Evolutionary conservation across 225 moss, liverwort and hornwort genomes (phyloP), one percentile per base, ranked within the genome.

Genomic region (Antitrichia curtipendula): DNA sequence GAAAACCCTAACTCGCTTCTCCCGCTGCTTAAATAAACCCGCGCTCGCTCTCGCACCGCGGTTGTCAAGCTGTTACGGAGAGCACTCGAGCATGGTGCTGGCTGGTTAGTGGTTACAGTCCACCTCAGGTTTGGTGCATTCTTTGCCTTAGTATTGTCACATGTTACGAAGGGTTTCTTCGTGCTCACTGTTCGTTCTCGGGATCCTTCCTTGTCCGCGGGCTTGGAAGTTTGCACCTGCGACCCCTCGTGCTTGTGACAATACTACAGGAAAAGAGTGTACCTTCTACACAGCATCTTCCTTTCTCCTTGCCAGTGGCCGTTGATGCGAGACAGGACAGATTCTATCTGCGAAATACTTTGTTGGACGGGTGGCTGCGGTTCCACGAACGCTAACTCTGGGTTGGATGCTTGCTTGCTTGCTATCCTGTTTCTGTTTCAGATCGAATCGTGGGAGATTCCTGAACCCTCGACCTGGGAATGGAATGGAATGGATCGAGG

Each of bases 31-130:
- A 70, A 70, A 43, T 5, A 0, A 70, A 16, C 25, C 8, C 9
- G 5, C 13, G 25, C 41, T 27, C 27, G 2, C 25, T 0, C 5
- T 0, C 3, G 5, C 2, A 0, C 0, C 5, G 2, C 43, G 43
- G 41, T 27, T 0, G 9, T 15, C 15, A 70, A 27, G 27, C 15
- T 15, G 41, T 70, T 41, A 25, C 0, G 27, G 25, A 25, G 27
- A 27, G 3, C 27, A 5, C 15, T 41, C 3, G 8, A 7, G 8
- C 5, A 14, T 15, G 24, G 8, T 3, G 40, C 69, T 40, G 69
- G 23, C 22, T 4, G 16, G 8, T 34, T n/a, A n/a, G n/a, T 34
- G 7, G 40, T 24, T 5, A 8, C 43, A 41, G 70, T 3, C 8
- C 41, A 8, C 27, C 15, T 70, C 41, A 41, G 70, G 25, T 70